phyloP scores from a whole-genome alignment of 2,329 filamentous ascomycete genomes.

The Aspergillus texensis region DNA sequence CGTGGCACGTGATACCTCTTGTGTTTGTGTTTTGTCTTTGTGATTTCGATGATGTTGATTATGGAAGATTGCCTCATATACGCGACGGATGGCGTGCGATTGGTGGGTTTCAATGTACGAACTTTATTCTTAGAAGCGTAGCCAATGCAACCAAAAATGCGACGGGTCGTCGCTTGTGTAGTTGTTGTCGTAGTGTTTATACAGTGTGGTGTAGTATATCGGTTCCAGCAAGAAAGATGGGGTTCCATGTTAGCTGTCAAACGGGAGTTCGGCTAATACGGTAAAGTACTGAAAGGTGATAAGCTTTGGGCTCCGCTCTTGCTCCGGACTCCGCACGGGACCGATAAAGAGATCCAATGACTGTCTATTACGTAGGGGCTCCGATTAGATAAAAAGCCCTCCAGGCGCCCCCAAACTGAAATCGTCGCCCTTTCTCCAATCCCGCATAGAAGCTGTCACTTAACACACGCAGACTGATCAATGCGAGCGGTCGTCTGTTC shows the following conservation, averaged over 20 bases:
- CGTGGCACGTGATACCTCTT: constrained; percentile 9
- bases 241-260: not conserved
- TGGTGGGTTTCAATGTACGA: not conserved
- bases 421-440: not conserved
- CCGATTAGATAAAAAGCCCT: constrained; percentile 5
- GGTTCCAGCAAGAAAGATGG: not conserved
- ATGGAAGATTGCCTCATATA: constrained; percentile 5
- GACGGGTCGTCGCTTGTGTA: not conserved
- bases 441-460: not conserved
- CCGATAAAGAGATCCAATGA: not conserved
- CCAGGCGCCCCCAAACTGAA: not conserved
- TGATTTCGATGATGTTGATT: not conserved
- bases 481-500: not conserved
- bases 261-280: not conserved
- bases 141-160: not conserved
- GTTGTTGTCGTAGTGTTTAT: not conserved
- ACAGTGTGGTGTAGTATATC: not conserved
- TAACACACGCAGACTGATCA: not conserved
- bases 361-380: not conserved
- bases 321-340: not conserved
- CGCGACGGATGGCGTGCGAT: not conserved
- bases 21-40: not conserved
- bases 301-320: not conserved
- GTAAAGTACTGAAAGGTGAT: not conserved
- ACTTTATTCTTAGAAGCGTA: not conserved